Evolutionary conservation across 2,329 filamentous ascomycete species (phyloP).

Genomic region (Trichoderma simmonsii): DNA sequence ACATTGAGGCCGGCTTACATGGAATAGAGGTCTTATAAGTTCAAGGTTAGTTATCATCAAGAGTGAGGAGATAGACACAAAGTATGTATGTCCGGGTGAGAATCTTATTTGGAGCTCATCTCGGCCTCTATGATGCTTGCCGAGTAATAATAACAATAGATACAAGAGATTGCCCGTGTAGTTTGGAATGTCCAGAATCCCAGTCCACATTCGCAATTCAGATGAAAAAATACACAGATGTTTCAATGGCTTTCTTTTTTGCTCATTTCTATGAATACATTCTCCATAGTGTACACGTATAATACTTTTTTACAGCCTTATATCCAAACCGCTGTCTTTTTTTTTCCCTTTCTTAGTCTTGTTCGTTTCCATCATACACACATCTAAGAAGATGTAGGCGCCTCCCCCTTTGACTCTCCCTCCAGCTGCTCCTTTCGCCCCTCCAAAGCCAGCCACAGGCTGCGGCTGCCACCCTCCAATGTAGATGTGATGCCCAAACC

Average conservation of each 20-base stretch:
- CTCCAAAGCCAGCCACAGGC: slow-evolving; percentile 85
- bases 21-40: neutral
- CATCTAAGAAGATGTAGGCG: slow-evolving; percentile 1
- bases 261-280: slow-evolving; percentile 9
- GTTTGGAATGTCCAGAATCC: neutral
- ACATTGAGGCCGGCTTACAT: neutral
- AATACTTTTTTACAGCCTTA: slow-evolving; percentile 2
- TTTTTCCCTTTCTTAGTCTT: neutral
- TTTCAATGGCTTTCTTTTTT: neutral
- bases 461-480: slow-evolving; percentile 78
- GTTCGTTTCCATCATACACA: slow-evolving; percentile 4
- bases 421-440: slow-evolving; percentile 77
- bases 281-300: slow-evolving; percentile 6
- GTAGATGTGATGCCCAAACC: slow-evolving; percentile 73
- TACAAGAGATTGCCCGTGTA: neutral
- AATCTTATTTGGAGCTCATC: neutral
- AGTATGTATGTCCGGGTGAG: neutral
- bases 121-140: too few relatives aligned
- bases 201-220: neutral
- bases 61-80: neutral
- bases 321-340: slow-evolving; percentile 3
- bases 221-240: neutral
- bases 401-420: slow-evolving; percentile 21
- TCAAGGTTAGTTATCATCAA: neutral
- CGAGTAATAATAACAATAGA: too few relatives aligned